Evolutionary conservation across 495 filamentous ascomycete genomes (phyloP).

Genomic region (Cudoniella acicularis): DNA sequence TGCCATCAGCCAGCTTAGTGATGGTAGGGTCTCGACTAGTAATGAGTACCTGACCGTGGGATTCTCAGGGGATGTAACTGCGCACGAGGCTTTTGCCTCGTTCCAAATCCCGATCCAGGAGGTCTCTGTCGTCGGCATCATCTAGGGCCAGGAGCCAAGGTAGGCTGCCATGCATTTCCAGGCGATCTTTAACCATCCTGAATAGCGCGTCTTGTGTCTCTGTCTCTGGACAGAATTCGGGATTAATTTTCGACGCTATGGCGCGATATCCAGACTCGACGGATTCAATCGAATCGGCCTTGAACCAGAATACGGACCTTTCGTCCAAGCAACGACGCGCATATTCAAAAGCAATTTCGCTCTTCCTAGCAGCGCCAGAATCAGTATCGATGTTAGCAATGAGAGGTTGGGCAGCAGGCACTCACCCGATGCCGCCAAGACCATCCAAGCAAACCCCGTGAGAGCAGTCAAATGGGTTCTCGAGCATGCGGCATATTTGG

Average conservation of each 20-base stretch:
- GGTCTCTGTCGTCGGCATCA: not conserved
- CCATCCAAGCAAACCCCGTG: not conserved
- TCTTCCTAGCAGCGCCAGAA: not conserved
- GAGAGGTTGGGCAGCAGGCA: not conserved
- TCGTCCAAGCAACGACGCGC: not conserved
- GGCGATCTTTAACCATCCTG: not conserved
- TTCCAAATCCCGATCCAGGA: not conserved
- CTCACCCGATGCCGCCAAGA: not conserved
- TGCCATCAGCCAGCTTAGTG: not conserved
- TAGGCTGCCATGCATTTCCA: not conserved
- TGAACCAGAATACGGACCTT: not conserved
- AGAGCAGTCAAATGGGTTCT: not conserved
- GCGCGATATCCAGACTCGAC: not conserved
- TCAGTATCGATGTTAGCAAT: not conserved
- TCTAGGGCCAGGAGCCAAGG: not conserved
- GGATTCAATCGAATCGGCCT: not conserved
- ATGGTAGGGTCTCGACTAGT: not conserved
- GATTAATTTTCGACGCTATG: not conserved
- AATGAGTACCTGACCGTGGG: not conserved
- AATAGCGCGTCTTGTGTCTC: not conserved
- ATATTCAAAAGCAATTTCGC: not conserved
- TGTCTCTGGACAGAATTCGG: not conserved
- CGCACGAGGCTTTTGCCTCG: not conserved
- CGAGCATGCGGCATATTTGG: not conserved
- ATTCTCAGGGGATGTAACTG: not conserved